phyloP scores from a whole-genome alignment of 106 monocot genomes.

The Alisma plantagoaquatica region DNA sequence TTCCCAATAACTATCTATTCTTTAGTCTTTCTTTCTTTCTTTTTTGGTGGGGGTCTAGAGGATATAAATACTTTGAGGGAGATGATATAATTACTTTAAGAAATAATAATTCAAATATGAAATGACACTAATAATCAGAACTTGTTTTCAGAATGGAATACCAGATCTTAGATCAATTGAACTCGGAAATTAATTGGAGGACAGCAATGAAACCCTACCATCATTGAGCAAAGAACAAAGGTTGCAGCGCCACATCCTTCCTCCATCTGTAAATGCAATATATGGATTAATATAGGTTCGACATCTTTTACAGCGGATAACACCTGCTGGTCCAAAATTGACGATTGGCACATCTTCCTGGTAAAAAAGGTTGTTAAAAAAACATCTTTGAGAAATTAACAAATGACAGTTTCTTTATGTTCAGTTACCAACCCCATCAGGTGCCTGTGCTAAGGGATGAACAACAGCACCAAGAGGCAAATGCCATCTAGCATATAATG shows the following conservation, averaged over 20 bases:
- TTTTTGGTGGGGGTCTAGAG: too few species aligned
- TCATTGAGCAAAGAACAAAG: conserved; percentile 86
- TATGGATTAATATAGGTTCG: conserved; percentile 87
- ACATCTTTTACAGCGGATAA: conserved; percentile 75
- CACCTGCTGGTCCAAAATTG: conserved; percentile 80
- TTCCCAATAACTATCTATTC: too few species aligned
- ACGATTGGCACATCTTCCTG: conserved; percentile 88
- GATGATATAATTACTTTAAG: too few species aligned
- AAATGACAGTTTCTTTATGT: conserved; percentile 15
- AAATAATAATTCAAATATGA: too few species aligned
- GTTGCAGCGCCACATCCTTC: conserved; percentile 94
- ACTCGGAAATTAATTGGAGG: too few species aligned
- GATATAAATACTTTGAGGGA: too few species aligned
- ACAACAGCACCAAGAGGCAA: conserved; percentile 82
- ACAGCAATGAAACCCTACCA: too few species aligned
- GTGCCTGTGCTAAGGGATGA: conserved; percentile 72
- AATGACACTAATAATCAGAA: too few species aligned
- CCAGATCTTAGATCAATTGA: background rate
- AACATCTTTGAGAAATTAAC: background rate
- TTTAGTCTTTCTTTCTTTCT: too few species aligned
- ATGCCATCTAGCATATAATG: conserved; percentile 82
- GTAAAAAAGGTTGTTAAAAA: conserved; percentile 6
- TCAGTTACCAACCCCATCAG: conserved; percentile 76
- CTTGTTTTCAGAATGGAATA: background rate
- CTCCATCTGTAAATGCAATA: conserved; percentile 71